phyloP scores from a whole-genome alignment of 2,329 filamentous ascomycete genomes.

The Aureobasidium pullulans region DNA sequence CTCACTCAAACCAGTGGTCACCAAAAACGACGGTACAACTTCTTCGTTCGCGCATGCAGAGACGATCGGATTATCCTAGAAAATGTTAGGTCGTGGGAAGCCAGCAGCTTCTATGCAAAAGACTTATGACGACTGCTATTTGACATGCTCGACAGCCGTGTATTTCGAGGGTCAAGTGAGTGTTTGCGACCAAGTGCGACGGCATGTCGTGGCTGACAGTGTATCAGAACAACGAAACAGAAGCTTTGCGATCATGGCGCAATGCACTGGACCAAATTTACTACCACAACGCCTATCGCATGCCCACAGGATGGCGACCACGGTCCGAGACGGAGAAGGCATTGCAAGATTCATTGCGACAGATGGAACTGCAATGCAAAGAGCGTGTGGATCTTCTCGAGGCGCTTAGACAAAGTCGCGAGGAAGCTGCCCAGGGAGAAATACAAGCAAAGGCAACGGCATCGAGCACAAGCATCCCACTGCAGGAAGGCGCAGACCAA shows the following conservation, averaged over 20 bases:
- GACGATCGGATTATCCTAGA: background rate
- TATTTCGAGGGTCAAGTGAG: conserved; percentile 82
- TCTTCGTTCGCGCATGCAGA: background rate
- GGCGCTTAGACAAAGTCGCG: conserved; percentile 61
- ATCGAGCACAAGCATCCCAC: conserved; percentile 11
- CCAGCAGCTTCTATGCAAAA: conserved; percentile 76
- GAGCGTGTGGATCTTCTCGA: conserved; percentile 85
- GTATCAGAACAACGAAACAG: conserved; percentile 73
- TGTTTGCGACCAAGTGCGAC: background rate
- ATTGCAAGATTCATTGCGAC: conserved; percentile 69
- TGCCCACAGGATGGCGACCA: conserved; percentile 61
- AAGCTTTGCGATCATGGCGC: conserved; percentile 87
- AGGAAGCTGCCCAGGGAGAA: conserved; percentile 23
- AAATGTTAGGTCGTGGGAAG: conserved; percentile 49
- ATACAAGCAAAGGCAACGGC: background rate
- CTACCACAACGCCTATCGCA: conserved; percentile 71
- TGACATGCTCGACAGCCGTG: conserved; percentile 89
- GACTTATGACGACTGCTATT: conserved; percentile 93
- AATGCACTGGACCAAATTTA: conserved; percentile 82
- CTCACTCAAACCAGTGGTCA: background rate
- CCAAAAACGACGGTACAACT: background rate
- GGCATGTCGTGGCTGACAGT: background rate
- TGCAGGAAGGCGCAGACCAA: background rate
- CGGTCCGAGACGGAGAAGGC: conserved; percentile 77
- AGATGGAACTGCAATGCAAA: conserved; percentile 85